Base-by-base conservation (phyloP, 495 filamentous ascomycete species). In the Penicillium paradoxum region DNA sequence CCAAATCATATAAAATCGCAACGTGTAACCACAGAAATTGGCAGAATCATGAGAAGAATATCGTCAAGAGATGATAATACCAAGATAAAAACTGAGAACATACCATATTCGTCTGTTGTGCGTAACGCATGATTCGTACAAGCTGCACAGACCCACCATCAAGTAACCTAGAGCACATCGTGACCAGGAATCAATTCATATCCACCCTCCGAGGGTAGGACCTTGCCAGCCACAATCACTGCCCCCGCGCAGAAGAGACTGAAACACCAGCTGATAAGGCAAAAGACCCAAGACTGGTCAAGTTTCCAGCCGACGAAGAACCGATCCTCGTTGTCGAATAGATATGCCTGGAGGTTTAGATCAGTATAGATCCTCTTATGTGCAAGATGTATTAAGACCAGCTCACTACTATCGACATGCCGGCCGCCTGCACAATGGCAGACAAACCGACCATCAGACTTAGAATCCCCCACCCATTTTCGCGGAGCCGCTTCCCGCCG, bases 221-320 rank as follows among this genome's bases (percentile, higher is more conserved):
- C 63, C 49, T 79, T 75, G 10, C 80, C 85, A 4, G 87, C 83
- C 8, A 83, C 71, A 2, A 82, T 70, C 41, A 97, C 65, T 15
- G 76, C 81, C 21, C 67, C 74, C 0, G 82, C 83, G 25, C 84
- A 78, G 21, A 91, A 53, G 14, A 87, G 54, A 46, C 83, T 78
- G 19, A 90, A 58, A 51, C 68, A 77, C 78, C 84, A 95, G 62
- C 86, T 90, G 34, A 84, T 73, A 11, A 84, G 89, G 64, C 86
- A 90, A 33, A 92, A 76, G 9, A 86, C 75, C 82, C 85, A 96
- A 6, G 86, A 86, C 50, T 80, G 77, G 59, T 87, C 90, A 45
- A 97, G 76, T 53, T 76, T 75, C 88, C 92, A 96, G 42, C 91
- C 92, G 17, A 85, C 79, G 61, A 87, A 84, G 68, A 96, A 97